Percentiles rank a stretch among this genome's conserved stretches.
These are phyloP conservation scores for Patellifolia procumbens DNA, from an alignment of 179 eudicot species.

Conservation along the genomic window DNA sequence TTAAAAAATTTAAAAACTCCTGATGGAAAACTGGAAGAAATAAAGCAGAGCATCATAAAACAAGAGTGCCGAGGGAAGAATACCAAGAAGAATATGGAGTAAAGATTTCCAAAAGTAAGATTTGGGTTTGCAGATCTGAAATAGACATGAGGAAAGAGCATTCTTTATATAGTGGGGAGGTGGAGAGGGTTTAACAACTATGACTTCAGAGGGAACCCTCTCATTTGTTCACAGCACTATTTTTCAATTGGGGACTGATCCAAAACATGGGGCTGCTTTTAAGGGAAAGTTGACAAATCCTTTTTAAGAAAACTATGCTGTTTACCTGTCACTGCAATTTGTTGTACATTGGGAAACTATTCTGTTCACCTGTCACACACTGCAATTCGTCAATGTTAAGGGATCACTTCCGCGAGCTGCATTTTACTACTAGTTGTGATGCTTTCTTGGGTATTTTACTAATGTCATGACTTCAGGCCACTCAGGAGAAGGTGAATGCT, in stretches of 20 bases:
- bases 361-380: not conserved
- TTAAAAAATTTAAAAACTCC: too few relatives aligned
- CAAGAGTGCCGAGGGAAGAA: not conserved
- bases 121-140: not conserved
- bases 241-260: not conserved
- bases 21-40: not conserved
- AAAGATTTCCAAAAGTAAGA: not conserved
- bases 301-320: not conserved
- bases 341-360: not conserved
- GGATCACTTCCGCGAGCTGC: not conserved
- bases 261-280: not conserved
- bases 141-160: not conserved
- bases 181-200: not conserved
- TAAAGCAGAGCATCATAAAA: not conserved
- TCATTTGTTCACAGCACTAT: not conserved
- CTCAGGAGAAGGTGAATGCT: constrained; percentile 85
- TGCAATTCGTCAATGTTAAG: not conserved
- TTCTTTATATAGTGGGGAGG: not conserved
- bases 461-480: constrained; percentile 48
- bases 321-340: not conserved
- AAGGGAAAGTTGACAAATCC: not conserved
- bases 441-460: not conserved
- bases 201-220: not conserved
- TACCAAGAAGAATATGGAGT: not conserved
- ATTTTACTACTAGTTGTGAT: constrained; percentile 1